phyloP scores from a whole-genome alignment of 202 grass and related monocot genomes.

The Zoysia matrella region DNA sequence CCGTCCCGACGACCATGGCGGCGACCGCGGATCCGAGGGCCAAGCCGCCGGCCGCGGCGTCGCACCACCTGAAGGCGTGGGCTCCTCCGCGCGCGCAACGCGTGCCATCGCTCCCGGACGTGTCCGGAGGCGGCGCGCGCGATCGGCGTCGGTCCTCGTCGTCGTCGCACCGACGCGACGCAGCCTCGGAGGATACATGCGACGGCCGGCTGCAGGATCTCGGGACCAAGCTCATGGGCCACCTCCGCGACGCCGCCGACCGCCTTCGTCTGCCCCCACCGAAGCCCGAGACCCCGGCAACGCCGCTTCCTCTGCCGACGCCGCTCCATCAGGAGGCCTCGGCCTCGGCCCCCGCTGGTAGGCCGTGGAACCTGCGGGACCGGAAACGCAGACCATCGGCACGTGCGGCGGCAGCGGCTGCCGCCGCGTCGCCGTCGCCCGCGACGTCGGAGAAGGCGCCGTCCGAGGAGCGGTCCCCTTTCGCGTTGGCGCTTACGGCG shows the following conservation, averaged over 20 bases:
- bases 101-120: conserved; percentile 15
- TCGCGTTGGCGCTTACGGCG: conserved; percentile 51
- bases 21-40: conserved; percentile 66
- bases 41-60: conserved; percentile 44
- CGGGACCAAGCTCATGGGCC: conserved; percentile 59
- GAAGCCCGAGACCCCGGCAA: not conserved
- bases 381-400: not conserved
- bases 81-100: conserved; percentile 14
- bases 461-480: conserved; percentile 45
- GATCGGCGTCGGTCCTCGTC: conserved; percentile 33
- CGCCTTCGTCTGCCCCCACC: conserved; percentile 27
- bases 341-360: not conserved
- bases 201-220: conserved; percentile 45
- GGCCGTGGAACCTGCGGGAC: conserved; percentile 75
- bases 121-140: not conserved
- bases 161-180: conserved; percentile 13
- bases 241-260: conserved; percentile 61
- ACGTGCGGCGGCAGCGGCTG: conserved; percentile 29
- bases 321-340: not conserved
- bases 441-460: not conserved
- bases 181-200: not conserved
- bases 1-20: conserved; percentile 32
- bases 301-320: not conserved
- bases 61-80: conserved; percentile 60
- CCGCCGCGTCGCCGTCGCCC: conserved; percentile 12